Evolutionary conservation across 148 eudicot species (phyloP).

Genomic region (Camellia japonica): DNA sequence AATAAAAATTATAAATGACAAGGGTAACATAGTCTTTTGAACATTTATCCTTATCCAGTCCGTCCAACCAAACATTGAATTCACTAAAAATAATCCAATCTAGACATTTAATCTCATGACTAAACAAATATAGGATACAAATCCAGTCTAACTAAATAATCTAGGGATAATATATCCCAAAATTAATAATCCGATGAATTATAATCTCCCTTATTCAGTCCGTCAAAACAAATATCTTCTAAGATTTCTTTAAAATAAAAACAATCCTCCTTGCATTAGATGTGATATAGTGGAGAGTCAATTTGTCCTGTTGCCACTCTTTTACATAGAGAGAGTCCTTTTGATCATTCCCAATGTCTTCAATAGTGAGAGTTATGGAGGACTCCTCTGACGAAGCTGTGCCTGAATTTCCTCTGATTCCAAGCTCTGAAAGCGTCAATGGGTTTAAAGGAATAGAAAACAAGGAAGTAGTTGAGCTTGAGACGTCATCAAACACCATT

Average conservation of each 20-base stretch:
- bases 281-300: too few species aligned
- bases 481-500: neutral
- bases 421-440: neutral
- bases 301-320: neutral
- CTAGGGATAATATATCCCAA: too few species aligned
- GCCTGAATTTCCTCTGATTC: conserved; percentile 7
- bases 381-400: neutral
- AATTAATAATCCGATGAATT: too few species aligned
- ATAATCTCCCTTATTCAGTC: too few species aligned
- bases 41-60: too few species aligned
- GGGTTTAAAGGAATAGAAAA: neutral
- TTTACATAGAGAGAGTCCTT: neutral
- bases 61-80: too few species aligned
- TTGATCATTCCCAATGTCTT: neutral
- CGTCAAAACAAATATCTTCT: neutral
- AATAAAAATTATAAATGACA: too few species aligned
- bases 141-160: too few species aligned
- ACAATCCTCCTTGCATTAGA: neutral
- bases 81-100: neutral
- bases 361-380: neutral
- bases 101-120: neutral
- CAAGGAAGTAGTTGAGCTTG: neutral
- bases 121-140: too few species aligned
- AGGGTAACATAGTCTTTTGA: too few species aligned
- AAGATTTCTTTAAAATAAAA: too few species aligned